Evolutionary conservation across 768 basidiomycete species (phyloP).

Genomic region (Cystofilobasidium bisporidii): DNA sequence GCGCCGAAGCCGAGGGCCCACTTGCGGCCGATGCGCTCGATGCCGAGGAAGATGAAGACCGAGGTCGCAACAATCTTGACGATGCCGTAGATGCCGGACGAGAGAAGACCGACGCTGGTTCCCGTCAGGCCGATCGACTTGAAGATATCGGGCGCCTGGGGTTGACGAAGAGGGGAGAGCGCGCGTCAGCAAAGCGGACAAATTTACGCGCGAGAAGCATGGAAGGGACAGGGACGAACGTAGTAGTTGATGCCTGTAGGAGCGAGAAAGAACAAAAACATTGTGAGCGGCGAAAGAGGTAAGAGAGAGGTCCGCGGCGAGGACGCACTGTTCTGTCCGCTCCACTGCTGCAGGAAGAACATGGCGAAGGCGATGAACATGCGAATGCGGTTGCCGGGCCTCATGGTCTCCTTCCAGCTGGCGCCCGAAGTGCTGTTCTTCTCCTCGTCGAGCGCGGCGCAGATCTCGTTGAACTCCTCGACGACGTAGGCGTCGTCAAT

Average conservation of each 20-base stretch:
- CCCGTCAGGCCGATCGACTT: slow-evolving; percentile 39
- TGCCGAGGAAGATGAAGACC: slow-evolving; percentile 40
- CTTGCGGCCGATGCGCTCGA: slow-evolving; percentile 25
- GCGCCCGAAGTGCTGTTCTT: slow-evolving; percentile 55
- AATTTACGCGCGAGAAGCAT: neutral
- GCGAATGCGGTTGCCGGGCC: slow-evolving; percentile 59
- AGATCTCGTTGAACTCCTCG: slow-evolving; percentile 54
- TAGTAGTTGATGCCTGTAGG: too few relatives aligned
- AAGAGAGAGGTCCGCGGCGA: too few relatives aligned
- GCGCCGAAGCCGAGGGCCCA: slow-evolving; percentile 27
- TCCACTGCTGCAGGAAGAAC: slow-evolving; percentile 74
- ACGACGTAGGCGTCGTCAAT: slow-evolving; percentile 38
- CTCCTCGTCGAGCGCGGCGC: slow-evolving; percentile 68
- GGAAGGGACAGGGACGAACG: too few relatives aligned
- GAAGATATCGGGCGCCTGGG: slow-evolving; percentile 41
- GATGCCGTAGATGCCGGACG: slow-evolving; percentile 42
- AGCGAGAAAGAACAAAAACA: too few relatives aligned
- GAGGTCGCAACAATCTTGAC: slow-evolving; percentile 42
- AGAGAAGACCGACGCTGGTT: slow-evolving; percentile 37
- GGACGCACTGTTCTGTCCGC: slow-evolving; percentile 60
- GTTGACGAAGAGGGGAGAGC: slow-evolving; percentile 31
- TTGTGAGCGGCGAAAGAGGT: neutral
- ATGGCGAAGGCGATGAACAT: slow-evolving; percentile 79
- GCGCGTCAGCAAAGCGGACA: slow-evolving; percentile 11
- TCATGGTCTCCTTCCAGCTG: slow-evolving; percentile 51